Base-by-base conservation (phyloP, 2,329 filamentous ascomycete genomes). In the Cryphonectria carpinicola region DNA sequence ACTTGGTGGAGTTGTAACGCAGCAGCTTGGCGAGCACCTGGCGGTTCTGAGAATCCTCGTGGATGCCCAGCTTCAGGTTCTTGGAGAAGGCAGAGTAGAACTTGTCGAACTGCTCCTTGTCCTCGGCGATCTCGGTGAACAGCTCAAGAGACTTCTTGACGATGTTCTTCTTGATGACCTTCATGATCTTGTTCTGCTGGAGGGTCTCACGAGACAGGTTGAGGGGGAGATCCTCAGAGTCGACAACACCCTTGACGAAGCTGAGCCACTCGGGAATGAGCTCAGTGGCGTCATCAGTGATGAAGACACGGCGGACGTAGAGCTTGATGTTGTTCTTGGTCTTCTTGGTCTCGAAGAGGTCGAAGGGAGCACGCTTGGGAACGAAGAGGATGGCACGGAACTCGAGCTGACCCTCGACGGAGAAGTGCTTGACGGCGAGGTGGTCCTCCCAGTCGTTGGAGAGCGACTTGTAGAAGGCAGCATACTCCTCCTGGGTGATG, bases 291-390 rank as follows among this genome's bases (percentile, higher is more conserved):
- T 99, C 96, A 78, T 99, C 96, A 73, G 96, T 99, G 89, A 99
- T 99, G 93, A 99, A 99, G 85, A 99, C 96, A 83, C 96, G 96
- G 84, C 96, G 95, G 81, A 99, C 96, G 87, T 99, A 99, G 79
- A 99, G 92, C 92, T 99, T 99, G 91, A 99, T 98, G 93, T 99
- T 99, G 93, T 98, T 99, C 94, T 99, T 99, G 82, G 95, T 98
- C 93, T 98, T 97, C 94, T 99, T 99, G 83, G 95, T 98, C 93
- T 99, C 96, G 84, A 99, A 99, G 74, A 99, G 93, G 82, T 99
- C 96, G 84, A 99, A 99, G 79, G 96, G 96, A 84, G 96, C 96
- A 80, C 96, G 95, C 93, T 99, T 98, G 83, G 96, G 96, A 69
- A 99, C 95, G 88, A 97, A 99, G 82, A 99, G 94, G 85, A 99